Conservation (phyloP, 2,329 filamentous ascomycete species). For the Tothia fuscella region DNA sequence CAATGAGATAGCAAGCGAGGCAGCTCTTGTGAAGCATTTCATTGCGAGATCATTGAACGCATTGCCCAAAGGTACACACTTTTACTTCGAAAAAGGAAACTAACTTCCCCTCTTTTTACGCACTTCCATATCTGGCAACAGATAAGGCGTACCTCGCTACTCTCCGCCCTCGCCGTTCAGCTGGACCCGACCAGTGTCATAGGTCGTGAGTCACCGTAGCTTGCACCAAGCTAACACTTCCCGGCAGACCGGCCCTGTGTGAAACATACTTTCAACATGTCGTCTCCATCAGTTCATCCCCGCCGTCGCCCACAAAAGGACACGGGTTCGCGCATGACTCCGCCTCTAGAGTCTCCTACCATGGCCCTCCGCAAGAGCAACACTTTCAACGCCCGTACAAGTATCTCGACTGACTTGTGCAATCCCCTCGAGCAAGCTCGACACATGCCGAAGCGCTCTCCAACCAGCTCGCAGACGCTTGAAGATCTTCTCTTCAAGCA, state of each 20-base stretch:
- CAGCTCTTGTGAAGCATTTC: too few species aligned
- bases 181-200: constrained; percentile 1
- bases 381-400: constrained; percentile 35
- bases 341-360: constrained; percentile 1
- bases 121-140: constrained; percentile 6
- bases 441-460: constrained; percentile 35
- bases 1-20: too few species aligned
- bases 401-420: constrained; percentile 25
- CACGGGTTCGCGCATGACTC: constrained; percentile 1
- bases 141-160: background rate
- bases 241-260: constrained; percentile 7
- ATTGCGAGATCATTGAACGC: too few species aligned
- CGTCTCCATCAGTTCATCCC: constrained; percentile 7
- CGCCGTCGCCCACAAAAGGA: constrained; percentile 9
- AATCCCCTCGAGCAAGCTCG: constrained; percentile 25
- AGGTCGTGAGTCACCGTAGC: constrained; percentile 4
- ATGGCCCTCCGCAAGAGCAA: constrained; percentile 32
- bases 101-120: background rate
- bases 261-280: constrained; percentile 7
- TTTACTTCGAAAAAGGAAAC: too few species aligned
- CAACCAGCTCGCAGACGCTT: constrained; percentile 35
- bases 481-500: constrained; percentile 34
- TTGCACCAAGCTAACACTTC: constrained; percentile 9
- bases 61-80: too few species aligned
- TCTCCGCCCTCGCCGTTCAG: background rate